phyloP scores from a whole-genome alignment of 1,284 basidiomycete species.

The Moesziomyces sp. region DNA sequence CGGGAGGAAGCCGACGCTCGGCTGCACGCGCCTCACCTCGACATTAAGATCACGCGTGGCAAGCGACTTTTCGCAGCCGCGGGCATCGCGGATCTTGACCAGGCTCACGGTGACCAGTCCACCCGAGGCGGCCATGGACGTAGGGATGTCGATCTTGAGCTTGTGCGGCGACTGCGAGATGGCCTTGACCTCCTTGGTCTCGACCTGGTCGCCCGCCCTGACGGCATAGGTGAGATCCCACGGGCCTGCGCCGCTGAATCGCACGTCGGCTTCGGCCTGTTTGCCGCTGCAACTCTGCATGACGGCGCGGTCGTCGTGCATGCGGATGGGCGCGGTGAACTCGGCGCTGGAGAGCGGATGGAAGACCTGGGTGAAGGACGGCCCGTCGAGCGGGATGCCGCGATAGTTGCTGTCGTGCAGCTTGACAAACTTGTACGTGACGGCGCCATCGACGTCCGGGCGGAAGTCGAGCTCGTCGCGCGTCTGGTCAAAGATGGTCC shows the following conservation, averaged over 20 bases:
- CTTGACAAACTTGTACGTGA: slow-evolving; percentile 83
- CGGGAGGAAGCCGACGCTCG: slow-evolving; percentile 83
- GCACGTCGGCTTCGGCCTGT: slow-evolving; percentile 55
- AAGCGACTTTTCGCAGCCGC: slow-evolving; percentile 83
- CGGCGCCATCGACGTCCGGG: slow-evolving; percentile 87
- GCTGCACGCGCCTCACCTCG: slow-evolving; percentile 86
- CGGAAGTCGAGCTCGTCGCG: slow-evolving; percentile 86
- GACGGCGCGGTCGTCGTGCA: slow-evolving; percentile 44
- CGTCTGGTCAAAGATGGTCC: slow-evolving; percentile 75
- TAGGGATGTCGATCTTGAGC: slow-evolving; percentile 67
- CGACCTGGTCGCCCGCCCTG: slow-evolving; percentile 35
- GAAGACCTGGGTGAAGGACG: slow-evolving; percentile 60
- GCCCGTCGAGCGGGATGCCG: slow-evolving; percentile 70
- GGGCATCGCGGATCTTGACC: slow-evolving; percentile 85
- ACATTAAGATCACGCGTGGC: slow-evolving; percentile 83
- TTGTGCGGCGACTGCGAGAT: slow-evolving; percentile 59
- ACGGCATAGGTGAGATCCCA: slow-evolving; percentile 63
- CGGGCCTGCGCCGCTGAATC: slow-evolving; percentile 60
- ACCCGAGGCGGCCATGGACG: slow-evolving; percentile 75
- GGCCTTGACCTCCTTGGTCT: slow-evolving; percentile 50
- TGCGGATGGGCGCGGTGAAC: slow-evolving; percentile 52
- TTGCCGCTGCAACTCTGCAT: slow-evolving; percentile 65
- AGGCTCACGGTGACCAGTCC: slow-evolving; percentile 84
- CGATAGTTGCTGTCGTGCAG: slow-evolving; percentile 88
- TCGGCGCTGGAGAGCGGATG: slow-evolving; percentile 63